Evolutionary conservation across 352 stramenopile genomes (phyloP).

Genomic region (Globisporangium rhizosaccharum): DNA sequence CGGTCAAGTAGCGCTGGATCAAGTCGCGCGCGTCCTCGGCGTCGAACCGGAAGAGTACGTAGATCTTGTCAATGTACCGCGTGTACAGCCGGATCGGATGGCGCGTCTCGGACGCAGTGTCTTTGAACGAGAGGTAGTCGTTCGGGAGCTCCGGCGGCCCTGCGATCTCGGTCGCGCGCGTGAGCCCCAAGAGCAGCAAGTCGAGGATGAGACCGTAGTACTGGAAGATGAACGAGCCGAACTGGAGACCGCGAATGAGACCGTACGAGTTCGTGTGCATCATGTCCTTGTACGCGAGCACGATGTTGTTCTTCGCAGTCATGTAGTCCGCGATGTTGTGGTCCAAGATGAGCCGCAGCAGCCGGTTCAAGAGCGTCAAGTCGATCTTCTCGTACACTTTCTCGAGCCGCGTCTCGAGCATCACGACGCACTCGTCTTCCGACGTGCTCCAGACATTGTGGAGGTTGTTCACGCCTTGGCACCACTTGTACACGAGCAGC

Average conservation of each 20-base stretch:
- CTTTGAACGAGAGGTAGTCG: slow-evolving; percentile 98
- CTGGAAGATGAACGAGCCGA: slow-evolving; percentile 96
- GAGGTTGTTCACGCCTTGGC: slow-evolving; percentile 99
- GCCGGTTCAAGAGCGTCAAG: slow-evolving; percentile 96
- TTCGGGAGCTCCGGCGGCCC: slow-evolving; percentile 97
- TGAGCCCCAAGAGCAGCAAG: slow-evolving; percentile 96
- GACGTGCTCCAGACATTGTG: slow-evolving; percentile 98
- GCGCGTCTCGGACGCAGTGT: slow-evolving; percentile 95
- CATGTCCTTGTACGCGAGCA: slow-evolving; percentile 99
- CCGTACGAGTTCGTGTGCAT: slow-evolving; percentile 99
- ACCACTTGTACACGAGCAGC: slow-evolving; percentile 99
- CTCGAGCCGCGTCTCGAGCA: slow-evolving; percentile 98
- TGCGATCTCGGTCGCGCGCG: slow-evolving; percentile 97
- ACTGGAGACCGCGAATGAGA: slow-evolving; percentile 98
- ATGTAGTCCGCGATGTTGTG: slow-evolving; percentile 99
- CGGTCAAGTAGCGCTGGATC: slow-evolving; percentile 99
- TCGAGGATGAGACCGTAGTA: slow-evolving; percentile 99
- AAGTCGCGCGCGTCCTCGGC: slow-evolving; percentile 97
- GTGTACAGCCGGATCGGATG: slow-evolving; percentile 99
- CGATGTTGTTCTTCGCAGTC: slow-evolving; percentile 99
- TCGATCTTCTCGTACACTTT: slow-evolving; percentile 99
- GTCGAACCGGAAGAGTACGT: slow-evolving; percentile 99
- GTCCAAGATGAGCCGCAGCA: slow-evolving; percentile 98
- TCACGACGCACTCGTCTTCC: slow-evolving; percentile 98
- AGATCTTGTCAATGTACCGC: slow-evolving; percentile 99